phyloP scores from a whole-genome alignment of 352 stramenopile genomes.

The Phytophthora multivora region DNA sequence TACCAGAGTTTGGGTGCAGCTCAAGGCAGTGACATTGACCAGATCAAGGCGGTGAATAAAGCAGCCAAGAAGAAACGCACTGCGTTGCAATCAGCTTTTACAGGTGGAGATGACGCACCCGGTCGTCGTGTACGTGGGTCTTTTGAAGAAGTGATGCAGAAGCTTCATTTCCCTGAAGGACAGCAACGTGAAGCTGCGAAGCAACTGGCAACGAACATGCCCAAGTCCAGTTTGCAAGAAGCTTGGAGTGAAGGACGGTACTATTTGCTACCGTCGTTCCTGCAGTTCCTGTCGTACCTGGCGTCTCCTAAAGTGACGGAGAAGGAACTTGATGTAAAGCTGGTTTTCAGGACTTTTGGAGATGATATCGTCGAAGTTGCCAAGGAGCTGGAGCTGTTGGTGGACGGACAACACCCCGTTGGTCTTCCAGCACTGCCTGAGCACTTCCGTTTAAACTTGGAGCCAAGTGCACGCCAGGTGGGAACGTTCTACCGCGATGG shows the following conservation, averaged over 20 bases:
- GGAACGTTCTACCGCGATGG: slow-evolving; percentile 82
- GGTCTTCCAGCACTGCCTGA: slow-evolving; percentile 43
- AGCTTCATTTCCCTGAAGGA: slow-evolving; percentile 69
- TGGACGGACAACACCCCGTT: slow-evolving; percentile 67
- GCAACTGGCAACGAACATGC: slow-evolving; percentile 44
- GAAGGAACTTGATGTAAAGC: slow-evolving; percentile 47
- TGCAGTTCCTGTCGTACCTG: slow-evolving; percentile 69
- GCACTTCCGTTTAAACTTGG: slow-evolving; percentile 52
- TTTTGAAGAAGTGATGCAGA: slow-evolving; percentile 77
- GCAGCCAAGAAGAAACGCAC: slow-evolving; percentile 80
- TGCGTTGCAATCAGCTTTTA: slow-evolving; percentile 79
- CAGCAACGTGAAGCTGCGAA: slow-evolving; percentile 54
- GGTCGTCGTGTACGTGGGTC: slow-evolving; percentile 47
- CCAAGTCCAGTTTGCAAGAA: slow-evolving; percentile 62
- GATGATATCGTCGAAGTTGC: slow-evolving; percentile 80
- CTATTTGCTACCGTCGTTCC: slow-evolving; percentile 84
- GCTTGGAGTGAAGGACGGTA: slow-evolving; percentile 76
- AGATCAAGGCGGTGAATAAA: slow-evolving; percentile 80
- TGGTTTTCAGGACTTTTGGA: slow-evolving; percentile 85
- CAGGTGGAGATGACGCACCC: slow-evolving; percentile 42
- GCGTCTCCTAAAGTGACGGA: slow-evolving; percentile 26
- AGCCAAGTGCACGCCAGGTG: slow-evolving; percentile 33
- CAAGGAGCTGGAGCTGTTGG: slow-evolving; percentile 72
- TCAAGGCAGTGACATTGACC: slow-evolving; percentile 38
- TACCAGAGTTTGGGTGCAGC: slow-evolving; percentile 60